These are phyloP conservation scores for Cladobotryum mycophilum DNA, from an alignment of 2,329 filamentous ascomycete genomes.

Conservation along the genomic window DNA sequence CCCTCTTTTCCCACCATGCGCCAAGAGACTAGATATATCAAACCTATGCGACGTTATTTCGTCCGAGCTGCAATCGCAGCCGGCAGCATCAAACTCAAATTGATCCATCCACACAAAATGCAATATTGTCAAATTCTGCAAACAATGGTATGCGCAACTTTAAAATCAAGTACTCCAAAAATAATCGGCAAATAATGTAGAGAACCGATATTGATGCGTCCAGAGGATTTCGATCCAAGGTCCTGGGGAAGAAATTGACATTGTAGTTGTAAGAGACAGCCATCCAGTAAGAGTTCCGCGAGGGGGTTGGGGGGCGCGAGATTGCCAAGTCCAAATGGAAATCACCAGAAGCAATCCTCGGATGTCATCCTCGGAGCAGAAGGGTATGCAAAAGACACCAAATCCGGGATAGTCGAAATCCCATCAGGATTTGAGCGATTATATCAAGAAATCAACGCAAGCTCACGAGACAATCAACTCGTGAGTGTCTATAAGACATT, in stretches of 20 bases:
- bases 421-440: constrained; percentile 20
- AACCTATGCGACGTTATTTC: constrained; percentile 29
- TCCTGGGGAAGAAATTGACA: constrained; percentile 3
- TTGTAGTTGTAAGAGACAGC: constrained; percentile 4
- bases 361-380: constrained; percentile 3
- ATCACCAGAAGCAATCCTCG: constrained; percentile 15
- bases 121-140: constrained; percentile 8
- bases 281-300: constrained; percentile 5
- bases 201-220: constrained; percentile 5
- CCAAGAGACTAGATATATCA: constrained; percentile 18
- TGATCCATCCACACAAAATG: constrained; percentile 20
- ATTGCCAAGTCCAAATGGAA: constrained; percentile 6
- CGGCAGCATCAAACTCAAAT: constrained; percentile 13
- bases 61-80: constrained; percentile 24
- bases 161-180: constrained; percentile 1
- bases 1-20: constrained; percentile 26
- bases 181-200: not conserved
- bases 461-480: constrained; percentile 17
- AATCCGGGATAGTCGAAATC: constrained; percentile 23
- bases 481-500: constrained; percentile 7
- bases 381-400: constrained; percentile 14
- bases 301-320: not conserved
- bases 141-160: constrained; percentile 13
- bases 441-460: constrained; percentile 25
- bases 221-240: constrained; percentile 5